Evolutionary conservation across 176 grass and related monocot species (phyloP).

Genomic region (Themeda triandra): DNA sequence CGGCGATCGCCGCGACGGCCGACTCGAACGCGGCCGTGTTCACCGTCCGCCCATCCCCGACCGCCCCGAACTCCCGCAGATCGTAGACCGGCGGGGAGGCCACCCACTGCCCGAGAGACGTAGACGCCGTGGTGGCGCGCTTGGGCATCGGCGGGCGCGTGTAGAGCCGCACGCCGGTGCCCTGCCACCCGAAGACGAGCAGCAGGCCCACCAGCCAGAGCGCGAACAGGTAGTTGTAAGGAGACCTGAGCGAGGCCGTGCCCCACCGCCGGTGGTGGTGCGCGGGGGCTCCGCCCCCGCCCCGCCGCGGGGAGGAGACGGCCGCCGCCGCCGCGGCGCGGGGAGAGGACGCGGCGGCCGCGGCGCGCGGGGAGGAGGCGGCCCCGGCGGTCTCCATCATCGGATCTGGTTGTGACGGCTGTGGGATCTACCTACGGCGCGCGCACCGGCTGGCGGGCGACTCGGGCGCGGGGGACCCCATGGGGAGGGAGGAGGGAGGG

Average conservation of each 20-base stretch:
- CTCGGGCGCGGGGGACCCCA: constrained; percentile 13
- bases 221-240: constrained; percentile 29
- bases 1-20: constrained; percentile 52
- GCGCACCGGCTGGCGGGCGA: constrained; percentile 35
- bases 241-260: constrained; percentile 6
- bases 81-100: constrained; percentile 55
- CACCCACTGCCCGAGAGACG: constrained; percentile 37
- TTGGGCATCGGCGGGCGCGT: constrained; percentile 33
- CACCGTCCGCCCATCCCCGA: constrained; percentile 65
- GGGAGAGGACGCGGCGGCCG: not conserved
- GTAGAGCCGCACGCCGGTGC: constrained; percentile 46
- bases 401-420: not conserved
- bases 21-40: constrained; percentile 75
- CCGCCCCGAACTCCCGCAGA: constrained; percentile 70
- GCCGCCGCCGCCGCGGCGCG: not conserved
- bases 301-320: constrained; percentile 40
- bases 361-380: constrained; percentile 39
- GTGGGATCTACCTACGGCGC: constrained; percentile 21
- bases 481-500: not conserved
- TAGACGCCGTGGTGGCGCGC: constrained; percentile 10
- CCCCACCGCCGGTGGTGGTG: constrained; percentile 40
- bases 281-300: not conserved
- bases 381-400: constrained; percentile 36
- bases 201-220: constrained; percentile 61
- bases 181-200: constrained; percentile 72